Evolutionary conservation across 192 early-diverging fungal species (phyloP).

Genomic region (Coemansia sp.): DNA sequence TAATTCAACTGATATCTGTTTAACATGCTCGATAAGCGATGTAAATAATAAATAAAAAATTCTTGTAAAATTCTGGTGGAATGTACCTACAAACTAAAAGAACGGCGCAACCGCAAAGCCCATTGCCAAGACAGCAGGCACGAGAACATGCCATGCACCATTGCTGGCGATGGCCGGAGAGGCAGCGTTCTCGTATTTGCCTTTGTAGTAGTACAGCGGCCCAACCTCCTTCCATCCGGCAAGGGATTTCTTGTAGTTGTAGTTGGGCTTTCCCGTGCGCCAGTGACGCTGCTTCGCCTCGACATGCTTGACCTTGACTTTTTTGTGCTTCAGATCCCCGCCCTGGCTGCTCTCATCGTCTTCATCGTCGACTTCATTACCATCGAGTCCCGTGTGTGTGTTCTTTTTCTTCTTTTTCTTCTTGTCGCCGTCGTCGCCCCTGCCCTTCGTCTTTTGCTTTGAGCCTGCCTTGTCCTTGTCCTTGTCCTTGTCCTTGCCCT

Average conservation of each 20-base stretch:
- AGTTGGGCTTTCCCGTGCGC: conserved; percentile 48
- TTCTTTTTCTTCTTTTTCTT: conserved; percentile 34
- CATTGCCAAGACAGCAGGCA: background rate
- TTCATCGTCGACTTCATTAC: conserved; percentile 40
- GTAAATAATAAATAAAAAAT: background rate
- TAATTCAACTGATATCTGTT: background rate
- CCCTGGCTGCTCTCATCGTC: conserved; percentile 24
- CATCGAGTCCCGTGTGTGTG: conserved; percentile 49
- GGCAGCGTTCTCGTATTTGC: conserved; percentile 44
- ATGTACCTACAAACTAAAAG: background rate
- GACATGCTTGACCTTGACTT: conserved; percentile 38
- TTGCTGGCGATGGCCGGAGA: background rate
- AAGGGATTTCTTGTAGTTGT: conserved; percentile 44
- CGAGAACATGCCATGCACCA: background rate
- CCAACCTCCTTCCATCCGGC: conserved; percentile 51
- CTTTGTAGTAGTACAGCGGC: conserved; percentile 48
- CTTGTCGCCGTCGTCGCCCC: background rate
- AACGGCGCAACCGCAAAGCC: conserved; percentile 4
- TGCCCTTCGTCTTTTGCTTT: conserved; percentile 14
- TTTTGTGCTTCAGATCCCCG: conserved; percentile 19
- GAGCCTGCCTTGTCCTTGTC: conserved; percentile 8
- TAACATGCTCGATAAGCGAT: background rate
- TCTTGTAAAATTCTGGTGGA: background rate
- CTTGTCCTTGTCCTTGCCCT: conserved; percentile 13
- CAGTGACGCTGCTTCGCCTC: conserved; percentile 43